Evolutionary conservation across 2,329 filamentous ascomycete genomes (phyloP), one percentile per base, ranked within the genome.

Genomic region (Hansfordia pulvinata): DNA sequence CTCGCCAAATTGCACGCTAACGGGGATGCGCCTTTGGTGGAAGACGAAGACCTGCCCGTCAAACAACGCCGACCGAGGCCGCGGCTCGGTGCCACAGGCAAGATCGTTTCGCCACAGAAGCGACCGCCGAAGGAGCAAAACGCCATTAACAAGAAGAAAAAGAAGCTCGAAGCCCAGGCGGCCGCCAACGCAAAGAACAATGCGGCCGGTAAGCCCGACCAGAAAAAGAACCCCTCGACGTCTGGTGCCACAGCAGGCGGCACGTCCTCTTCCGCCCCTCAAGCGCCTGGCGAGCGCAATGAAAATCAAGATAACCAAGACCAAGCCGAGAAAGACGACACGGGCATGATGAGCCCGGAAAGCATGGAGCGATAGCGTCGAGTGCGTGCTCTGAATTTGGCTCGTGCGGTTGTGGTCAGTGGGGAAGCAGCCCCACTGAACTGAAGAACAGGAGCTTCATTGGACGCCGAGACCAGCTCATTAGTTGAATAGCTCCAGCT

Each of bases 11-110:
- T 98, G 31, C 81, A 84, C 42, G 78, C 82, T 30, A 90, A 86
- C 49, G 70, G 71, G 47, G 76, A 88, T 43, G 71, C 85, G 48
- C 75, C 84, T 22, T 65, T 98, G 37, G 62, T 93, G 27, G 90
- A 98, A 58, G 90, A 98, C 54, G 83, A 96, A 46, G 88, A 98
- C 40, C 60, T 98, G 14, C 90, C 92, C 10, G 71, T 77, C 29
- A 98, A 98, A 55, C 90, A 98, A 55, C 69, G 84, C 59, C 78
- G 58, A 56, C 83, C 58, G 14, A 62, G 69, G n/a, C 69, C 72
- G n/a, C 61, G 69, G 17, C 63, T 72, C 14, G 67, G 68, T 18
- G 69, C 72, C 12, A 86, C 77, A 12, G 83, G 83, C 44, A 93
- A 92, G 62, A 93, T 93, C 38, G 78, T 79, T 8, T 80, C 76